Conservation (phyloP, 495 filamentous ascomycete genomes). For the Cairneyella variabilis region DNA sequence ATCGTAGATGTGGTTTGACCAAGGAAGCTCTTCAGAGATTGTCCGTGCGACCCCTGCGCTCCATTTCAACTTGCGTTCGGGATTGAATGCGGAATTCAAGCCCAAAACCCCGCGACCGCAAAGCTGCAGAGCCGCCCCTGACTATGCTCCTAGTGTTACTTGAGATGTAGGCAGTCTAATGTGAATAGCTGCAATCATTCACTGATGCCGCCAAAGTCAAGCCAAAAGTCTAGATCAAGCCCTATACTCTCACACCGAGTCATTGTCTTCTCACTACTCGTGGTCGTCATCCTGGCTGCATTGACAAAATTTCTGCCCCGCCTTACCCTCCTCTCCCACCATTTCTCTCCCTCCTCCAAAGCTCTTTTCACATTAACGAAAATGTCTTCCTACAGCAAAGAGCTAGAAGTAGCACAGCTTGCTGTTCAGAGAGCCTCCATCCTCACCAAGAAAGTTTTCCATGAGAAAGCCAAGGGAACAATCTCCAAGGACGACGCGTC, state of each 20-base stretch:
- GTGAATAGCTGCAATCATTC: too few species aligned
- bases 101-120: too few species aligned
- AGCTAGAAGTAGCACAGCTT: conserved; percentile 82
- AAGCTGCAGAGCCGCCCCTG: too few species aligned
- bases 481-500: conserved; percentile 91
- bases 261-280: conserved; percentile 13
- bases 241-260: conserved; percentile 9
- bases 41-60: too few species aligned
- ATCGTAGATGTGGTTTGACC: too few species aligned
- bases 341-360: conserved; percentile 13
- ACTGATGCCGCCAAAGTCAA: too few species aligned
- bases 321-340: conserved; percentile 20
- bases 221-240: too few species aligned
- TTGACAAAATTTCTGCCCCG: conserved; percentile 21
- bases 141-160: too few species aligned
- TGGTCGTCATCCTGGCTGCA: conserved; percentile 23
- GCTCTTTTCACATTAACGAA: conserved; percentile 15
- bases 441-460: conserved; percentile 91
- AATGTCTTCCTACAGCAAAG: conserved; percentile 62
- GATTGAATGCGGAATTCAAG: too few species aligned
- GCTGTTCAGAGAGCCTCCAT: conserved; percentile 86
- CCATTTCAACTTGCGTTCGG: too few species aligned
- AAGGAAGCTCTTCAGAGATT: too few species aligned
- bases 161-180: too few species aligned
- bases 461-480: conserved; percentile 87